Evolutionary conservation across 1,284 basidiomycete species (phyloP).

Genomic region (Sanghuangporus baumii): DNA sequence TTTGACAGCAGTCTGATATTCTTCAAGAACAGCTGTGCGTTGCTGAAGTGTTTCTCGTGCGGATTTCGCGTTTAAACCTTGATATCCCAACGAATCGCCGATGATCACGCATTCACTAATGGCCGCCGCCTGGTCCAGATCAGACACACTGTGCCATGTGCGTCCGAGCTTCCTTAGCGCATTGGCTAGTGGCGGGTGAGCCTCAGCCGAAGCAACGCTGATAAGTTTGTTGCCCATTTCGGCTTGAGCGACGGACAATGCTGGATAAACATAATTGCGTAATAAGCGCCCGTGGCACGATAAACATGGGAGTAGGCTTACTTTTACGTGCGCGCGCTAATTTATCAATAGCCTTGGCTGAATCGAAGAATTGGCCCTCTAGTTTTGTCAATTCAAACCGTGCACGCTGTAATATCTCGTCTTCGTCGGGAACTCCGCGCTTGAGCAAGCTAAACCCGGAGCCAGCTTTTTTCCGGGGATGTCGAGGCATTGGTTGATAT

Average conservation of each 20-base stretch:
- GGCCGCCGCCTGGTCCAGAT: slow-evolving; percentile 80
- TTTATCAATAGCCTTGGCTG: slow-evolving; percentile 82
- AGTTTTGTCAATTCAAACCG: slow-evolving; percentile 86
- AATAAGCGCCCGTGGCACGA: not conserved
- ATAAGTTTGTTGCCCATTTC: slow-evolving; percentile 89
- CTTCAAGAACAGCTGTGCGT: slow-evolving; percentile 84
- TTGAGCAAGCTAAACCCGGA: slow-evolving; percentile 66
- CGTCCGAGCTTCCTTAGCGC: slow-evolving; percentile 81
- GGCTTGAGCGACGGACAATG: slow-evolving; percentile 66
- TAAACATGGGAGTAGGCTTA: slow-evolving; percentile 29
- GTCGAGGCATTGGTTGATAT: slow-evolving; percentile 72
- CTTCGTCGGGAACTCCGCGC: slow-evolving; percentile 73
- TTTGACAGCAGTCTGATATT: slow-evolving; percentile 88
- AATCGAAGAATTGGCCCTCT: slow-evolving; percentile 84
- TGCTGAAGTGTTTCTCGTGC: slow-evolving; percentile 89
- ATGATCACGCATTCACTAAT: slow-evolving; percentile 90
- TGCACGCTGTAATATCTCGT: slow-evolving; percentile 82
- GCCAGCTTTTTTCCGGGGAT: slow-evolving; percentile 59
- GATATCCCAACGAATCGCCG: slow-evolving; percentile 89
- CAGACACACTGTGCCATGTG: slow-evolving; percentile 78
- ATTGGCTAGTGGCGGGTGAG: slow-evolving; percentile 73
- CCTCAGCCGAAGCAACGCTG: slow-evolving; percentile 83
- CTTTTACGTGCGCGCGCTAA: slow-evolving; percentile 76
- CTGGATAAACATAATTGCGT: slow-evolving; percentile 34
- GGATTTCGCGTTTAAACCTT: slow-evolving; percentile 89